A percentile compares a stretch with the other conserved stretches of the same genome.
phyloP scores from a whole-genome alignment of 176 grass and related monocot genomes.

The Eleusine indica region DNA sequence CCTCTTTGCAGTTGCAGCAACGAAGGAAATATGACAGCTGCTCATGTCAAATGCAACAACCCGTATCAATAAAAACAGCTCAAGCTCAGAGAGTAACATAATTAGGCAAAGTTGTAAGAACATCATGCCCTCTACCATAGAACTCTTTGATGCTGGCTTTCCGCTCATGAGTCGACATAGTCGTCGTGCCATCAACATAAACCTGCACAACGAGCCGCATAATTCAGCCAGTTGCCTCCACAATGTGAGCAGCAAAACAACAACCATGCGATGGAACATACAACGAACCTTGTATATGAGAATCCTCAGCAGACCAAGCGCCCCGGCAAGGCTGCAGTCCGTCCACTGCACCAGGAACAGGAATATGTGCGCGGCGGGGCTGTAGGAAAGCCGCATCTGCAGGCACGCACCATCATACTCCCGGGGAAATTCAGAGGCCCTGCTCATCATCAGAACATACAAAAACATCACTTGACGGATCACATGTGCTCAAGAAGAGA shows the following conservation, averaged over 20 bases:
- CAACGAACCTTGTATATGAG: conserved; percentile 74
- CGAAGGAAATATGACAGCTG: conserved; percentile 92
- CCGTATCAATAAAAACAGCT: background rate
- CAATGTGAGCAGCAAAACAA: background rate
- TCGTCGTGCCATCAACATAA: conserved; percentile 85
- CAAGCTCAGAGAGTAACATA: background rate
- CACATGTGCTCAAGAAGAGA: background rate
- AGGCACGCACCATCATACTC: conserved; percentile 83
- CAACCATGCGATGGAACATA: background rate
- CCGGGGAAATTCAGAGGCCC: conserved; percentile 74
- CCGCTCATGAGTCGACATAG: conserved; percentile 86
- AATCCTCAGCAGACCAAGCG: conserved; percentile 74
- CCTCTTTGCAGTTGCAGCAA: conserved; percentile 88
- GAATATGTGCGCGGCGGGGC: conserved; percentile 74
- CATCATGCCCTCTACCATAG: conserved; percentile 62
- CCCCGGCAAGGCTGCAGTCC: conserved; percentile 68
- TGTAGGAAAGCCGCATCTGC: conserved; percentile 79
- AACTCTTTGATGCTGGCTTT: conserved; percentile 91
- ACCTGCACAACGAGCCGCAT: conserved; percentile 57
- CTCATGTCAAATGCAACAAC: background rate
- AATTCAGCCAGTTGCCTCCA: background rate
- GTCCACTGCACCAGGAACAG: conserved; percentile 88
- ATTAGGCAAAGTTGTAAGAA: conserved; percentile 3
- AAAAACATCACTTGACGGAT: conserved; percentile 23
- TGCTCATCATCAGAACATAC: conserved; percentile 35